phyloP scores from a whole-genome alignment of 805 yeast species.

The Metschnikowia picachoensis region DNA sequence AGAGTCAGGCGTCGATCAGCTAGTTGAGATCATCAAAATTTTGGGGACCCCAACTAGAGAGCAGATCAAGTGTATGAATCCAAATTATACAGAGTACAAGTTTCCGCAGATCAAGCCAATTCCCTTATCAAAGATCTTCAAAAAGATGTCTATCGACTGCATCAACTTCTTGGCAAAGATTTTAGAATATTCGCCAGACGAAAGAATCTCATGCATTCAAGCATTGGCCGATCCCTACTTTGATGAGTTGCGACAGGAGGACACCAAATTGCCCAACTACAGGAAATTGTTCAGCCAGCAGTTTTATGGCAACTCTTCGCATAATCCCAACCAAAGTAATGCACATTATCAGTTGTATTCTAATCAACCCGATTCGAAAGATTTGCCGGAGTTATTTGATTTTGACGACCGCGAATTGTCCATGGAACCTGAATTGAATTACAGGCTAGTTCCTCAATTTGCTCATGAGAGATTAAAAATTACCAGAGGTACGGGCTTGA shows the following conservation, averaged over 20 bases:
- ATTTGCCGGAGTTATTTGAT: constrained; percentile 50
- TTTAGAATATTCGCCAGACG: constrained; percentile 65
- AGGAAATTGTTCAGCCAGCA: constrained; percentile 41
- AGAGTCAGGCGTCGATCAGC: constrained; percentile 94
- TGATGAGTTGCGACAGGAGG: constrained; percentile 44
- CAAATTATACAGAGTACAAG: constrained; percentile 94
- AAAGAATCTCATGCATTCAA: constrained; percentile 56
- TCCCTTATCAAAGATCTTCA: constrained; percentile 65
- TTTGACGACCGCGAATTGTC: constrained; percentile 50
- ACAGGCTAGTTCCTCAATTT: constrained; percentile 41
- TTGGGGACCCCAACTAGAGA: constrained; percentile 93
- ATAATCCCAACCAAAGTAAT: constrained; percentile 31
- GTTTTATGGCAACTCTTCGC: constrained; percentile 25
- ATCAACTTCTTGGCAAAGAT: constrained; percentile 53
- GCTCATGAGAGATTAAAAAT: constrained; percentile 28
- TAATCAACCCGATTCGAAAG: constrained; percentile 37
- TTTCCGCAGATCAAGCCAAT: constrained; percentile 85
- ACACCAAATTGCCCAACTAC: constrained; percentile 41
- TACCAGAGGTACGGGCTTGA: constrained; percentile 22
- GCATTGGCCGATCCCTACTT: constrained; percentile 53
- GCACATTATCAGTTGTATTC: constrained; percentile 40
- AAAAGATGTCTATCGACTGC: constrained; percentile 49
- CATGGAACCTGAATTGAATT: constrained; percentile 38
- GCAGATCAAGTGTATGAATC: constrained; percentile 91
- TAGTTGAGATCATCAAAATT: constrained; percentile 93